phyloP scores from a whole-genome alignment of 2,329 filamentous ascomycete genomes.

The Calonectria montana region DNA sequence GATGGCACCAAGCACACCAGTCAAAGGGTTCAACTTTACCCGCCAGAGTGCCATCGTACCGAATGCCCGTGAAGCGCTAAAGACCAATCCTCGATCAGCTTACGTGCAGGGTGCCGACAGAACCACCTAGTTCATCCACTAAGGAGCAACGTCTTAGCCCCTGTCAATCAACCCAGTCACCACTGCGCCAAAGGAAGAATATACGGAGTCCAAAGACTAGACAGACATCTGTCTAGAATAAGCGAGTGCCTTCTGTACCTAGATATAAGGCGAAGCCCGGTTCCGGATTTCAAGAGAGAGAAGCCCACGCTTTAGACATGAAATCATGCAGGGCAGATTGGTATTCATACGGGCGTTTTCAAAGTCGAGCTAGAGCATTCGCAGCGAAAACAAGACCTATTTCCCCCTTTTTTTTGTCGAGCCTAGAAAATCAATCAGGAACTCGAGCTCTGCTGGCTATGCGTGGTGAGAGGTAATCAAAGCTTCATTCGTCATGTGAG shows the following conservation, averaged over 20 bases:
- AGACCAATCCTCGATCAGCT: background rate
- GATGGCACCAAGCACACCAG: background rate
- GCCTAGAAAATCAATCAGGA: background rate
- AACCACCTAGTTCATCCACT: background rate
- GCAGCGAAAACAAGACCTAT: background rate
- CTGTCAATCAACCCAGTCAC: background rate
- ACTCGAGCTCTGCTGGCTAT: background rate
- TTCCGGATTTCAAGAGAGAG: background rate
- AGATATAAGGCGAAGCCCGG: background rate
- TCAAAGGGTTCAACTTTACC: background rate
- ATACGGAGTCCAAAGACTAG: too few relatives aligned
- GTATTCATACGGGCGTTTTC: background rate
- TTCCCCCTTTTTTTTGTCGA: background rate
- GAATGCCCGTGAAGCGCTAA: background rate
- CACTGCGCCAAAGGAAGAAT: background rate
- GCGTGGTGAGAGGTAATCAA: background rate
- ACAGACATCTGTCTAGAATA: background rate
- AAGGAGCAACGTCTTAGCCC: background rate
- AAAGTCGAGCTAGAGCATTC: background rate
- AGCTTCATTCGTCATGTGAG: background rate
- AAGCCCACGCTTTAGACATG: background rate
- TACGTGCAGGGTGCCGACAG: background rate
- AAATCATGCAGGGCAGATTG: background rate
- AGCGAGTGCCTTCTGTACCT: background rate
- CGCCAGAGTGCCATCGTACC: background rate